Evolutionary conservation across 169 alveolate species (phyloP).

Genomic region (Plasmodium gallinaceum): DNA sequence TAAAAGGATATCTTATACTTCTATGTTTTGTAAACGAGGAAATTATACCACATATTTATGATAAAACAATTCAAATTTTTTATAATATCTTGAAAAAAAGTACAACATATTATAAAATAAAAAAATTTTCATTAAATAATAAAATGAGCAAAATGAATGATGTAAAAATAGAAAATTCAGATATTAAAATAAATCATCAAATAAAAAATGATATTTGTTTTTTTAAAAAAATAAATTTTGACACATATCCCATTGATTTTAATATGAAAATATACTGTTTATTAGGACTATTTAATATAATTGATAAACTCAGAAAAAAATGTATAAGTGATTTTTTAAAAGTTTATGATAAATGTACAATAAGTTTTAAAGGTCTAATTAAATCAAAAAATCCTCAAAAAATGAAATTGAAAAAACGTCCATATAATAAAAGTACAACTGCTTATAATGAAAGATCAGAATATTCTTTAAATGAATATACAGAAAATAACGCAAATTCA

Average conservation of each 20-base stretch:
- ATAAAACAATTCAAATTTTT: conserved; percentile 11
- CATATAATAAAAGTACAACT: conserved; percentile 1
- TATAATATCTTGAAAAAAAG: conserved; percentile 33
- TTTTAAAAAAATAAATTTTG: conserved; percentile 37
- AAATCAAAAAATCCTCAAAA: conserved; percentile 16
- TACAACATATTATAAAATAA: conserved; percentile 41
- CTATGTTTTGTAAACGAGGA: conserved; percentile 37
- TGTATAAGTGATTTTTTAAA: conserved; percentile 31
- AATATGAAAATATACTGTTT: conserved; percentile 66
- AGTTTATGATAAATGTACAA: conserved; percentile 24
- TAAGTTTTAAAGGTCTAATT: conserved; percentile 33
- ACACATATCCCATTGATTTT: conserved; percentile 31
- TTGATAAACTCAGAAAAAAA: conserved; percentile 34
- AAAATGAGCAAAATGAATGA: background rate
- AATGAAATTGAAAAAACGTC: background rate
- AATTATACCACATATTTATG: conserved; percentile 25
- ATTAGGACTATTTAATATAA: conserved; percentile 46
- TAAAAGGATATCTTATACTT: conserved; percentile 65
- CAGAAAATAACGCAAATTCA: background rate
- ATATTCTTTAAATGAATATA: background rate
- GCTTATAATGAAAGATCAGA: background rate
- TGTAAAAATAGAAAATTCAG: background rate
- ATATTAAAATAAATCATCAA: background rate
- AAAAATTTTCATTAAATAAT: background rate
- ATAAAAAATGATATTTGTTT: conserved; percentile 14